Base-by-base conservation (phyloP, 2,329 filamentous ascomycete species). In the Chaetothyriales sp. region DNA sequence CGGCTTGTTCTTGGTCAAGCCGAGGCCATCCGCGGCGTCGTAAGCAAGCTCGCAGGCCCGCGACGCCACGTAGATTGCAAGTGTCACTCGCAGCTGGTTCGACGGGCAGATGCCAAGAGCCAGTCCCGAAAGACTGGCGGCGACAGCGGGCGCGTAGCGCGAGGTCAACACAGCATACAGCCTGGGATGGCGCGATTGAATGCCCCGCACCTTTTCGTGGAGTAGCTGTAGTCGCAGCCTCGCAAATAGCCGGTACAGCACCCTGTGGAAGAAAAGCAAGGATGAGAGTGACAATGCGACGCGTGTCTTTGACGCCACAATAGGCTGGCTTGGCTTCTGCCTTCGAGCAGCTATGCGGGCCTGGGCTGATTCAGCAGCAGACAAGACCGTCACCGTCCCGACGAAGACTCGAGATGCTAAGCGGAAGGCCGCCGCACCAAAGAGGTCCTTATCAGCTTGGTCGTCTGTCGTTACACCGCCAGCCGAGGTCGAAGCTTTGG, bases 171-270 rank as follows among this genome's bases (percentile, higher is more conserved):
- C 80, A 18, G 74, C 74, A 0, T 86, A 77, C 10, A 89, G 79
- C 18, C 79, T 78, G 0, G 89, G 89, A 62, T 97, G 95, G 50
- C 90, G 83, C 52, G 77, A 73, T 13, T 89, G 79, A 68, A 97
- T 95, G 0, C 86, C 83, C 51, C 78, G 77, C 1, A 89, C 88
- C 52, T 86, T 79, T n/a, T 86, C 78, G 37, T 85, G 82, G 44
- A 94, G 80, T 3, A 98, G 75, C 57, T 88, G 87, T 1, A 78
- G 75, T 47, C 90, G 83, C 44, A 97, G 73, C 25, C 87, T 80
- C 22, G 79, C 78, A 61, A 97, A 86, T 74, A 97, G 95, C 54
- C 90, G 86, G 70, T 90, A 88, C 22, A 97, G 80, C 1, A 95
- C 75, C 28, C 92, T 82, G 66, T 98, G 92, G 55, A 94, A 80